A percentile compares a stretch with the other conserved stretches of the same genome.
Evolutionary conservation across 148 eudicot species (phyloP).

Genomic region (Vaccinium corymbosum): DNA sequence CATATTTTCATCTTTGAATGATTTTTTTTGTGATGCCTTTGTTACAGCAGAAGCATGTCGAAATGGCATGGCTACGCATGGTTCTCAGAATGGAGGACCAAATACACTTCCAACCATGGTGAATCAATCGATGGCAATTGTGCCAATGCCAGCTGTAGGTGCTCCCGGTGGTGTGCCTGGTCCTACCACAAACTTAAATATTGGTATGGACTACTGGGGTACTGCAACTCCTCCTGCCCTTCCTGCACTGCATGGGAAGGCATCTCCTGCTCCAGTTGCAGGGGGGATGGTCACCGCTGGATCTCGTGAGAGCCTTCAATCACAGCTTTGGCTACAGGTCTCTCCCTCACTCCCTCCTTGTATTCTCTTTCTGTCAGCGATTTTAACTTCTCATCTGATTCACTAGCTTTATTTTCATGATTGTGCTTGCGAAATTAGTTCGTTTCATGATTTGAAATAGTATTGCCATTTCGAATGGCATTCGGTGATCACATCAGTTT

Average conservation of each 20-base stretch:
- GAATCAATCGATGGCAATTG: constrained; percentile 51
- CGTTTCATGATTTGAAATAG: neutral
- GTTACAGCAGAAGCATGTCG: constrained; percentile 61
- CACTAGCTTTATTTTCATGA: neutral
- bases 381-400: neutral
- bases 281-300: constrained; percentile 73
- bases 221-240: constrained; percentile 51
- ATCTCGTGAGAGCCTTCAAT: constrained; percentile 73
- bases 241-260: constrained; percentile 66
- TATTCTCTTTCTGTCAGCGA: neutral
- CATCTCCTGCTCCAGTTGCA: constrained; percentile 58
- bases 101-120: constrained; percentile 53
- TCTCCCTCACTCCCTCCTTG: neutral
- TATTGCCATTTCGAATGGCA: neutral
- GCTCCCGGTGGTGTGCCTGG: constrained; percentile 56
- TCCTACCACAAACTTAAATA: constrained; percentile 90
- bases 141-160: constrained; percentile 66
- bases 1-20: neutral
- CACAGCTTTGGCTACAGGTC: constrained; percentile 91
- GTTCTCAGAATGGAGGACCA: constrained; percentile 66
- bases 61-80: constrained; percentile 56
- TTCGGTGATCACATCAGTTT: neutral
- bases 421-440: neutral
- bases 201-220: constrained; percentile 98
- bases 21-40: constrained; percentile 14